These are phyloP conservation scores for Thymus mandschuricus DNA, from an alignment of 257 asterid species.

Conservation along the genomic window DNA sequence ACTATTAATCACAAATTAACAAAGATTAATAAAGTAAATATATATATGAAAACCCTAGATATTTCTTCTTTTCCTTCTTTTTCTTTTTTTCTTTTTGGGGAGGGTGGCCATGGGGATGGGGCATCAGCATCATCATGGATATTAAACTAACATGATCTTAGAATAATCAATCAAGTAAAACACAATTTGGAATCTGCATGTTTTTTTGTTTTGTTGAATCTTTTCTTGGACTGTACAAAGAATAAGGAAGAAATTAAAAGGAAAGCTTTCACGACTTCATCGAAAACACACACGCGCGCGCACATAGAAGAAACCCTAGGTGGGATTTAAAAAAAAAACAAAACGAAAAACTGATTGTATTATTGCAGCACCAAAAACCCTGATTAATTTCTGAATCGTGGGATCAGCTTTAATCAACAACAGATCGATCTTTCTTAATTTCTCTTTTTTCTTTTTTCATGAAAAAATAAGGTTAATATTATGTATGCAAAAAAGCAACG, in stretches of 20 bases:
- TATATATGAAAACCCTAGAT: background rate
- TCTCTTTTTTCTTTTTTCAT: slow-evolving; percentile 22
- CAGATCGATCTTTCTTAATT: background rate
- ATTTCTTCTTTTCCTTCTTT: background rate
- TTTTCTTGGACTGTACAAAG: slow-evolving; percentile 48
- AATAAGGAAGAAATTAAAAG: slow-evolving; percentile 28
- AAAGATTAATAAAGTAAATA: too few relatives aligned
- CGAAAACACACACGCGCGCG: slow-evolving; percentile 5
- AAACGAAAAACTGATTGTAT: slow-evolving; percentile 28
- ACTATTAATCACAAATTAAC: too few relatives aligned
- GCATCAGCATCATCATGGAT: too few relatives aligned
- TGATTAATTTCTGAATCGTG: slow-evolving; percentile 42
- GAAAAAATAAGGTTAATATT: background rate
- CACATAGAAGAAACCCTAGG: slow-evolving; percentile 17
- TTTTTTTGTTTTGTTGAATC: background rate
- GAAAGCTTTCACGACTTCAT: slow-evolving; percentile 51
- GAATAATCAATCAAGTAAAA: background rate
- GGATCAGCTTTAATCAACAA: slow-evolving; percentile 61
- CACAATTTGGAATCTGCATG: background rate
- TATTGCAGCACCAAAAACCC: slow-evolving; percentile 42
- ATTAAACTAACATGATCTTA: slow-evolving; percentile 34
- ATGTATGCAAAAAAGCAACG: background rate
- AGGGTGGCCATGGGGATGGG: too few relatives aligned
- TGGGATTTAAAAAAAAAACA: background rate
- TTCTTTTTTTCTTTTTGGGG: slow-evolving; percentile 35